Evolutionary conservation across 2,329 filamentous ascomycete genomes (phyloP).

Genomic region (Talaromyces sp.): DNA sequence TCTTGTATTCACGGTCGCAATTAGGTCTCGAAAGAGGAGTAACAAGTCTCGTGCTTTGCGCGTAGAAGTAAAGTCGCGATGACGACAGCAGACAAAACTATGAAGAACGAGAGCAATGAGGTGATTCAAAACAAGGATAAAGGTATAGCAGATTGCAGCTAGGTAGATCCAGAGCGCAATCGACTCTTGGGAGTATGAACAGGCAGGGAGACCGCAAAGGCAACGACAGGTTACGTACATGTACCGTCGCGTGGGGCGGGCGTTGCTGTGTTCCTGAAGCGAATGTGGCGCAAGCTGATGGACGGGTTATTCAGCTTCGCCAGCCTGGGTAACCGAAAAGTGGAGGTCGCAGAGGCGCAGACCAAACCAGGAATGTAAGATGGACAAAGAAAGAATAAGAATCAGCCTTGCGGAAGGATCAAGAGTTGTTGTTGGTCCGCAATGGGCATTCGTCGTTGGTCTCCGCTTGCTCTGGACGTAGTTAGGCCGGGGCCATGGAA

Average conservation of each 20-base stretch:
- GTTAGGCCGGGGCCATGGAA: conserved; percentile 14
- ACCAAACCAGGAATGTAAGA: conserved; percentile 4
- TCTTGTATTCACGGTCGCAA: background rate
- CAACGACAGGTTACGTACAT: conserved; percentile 8
- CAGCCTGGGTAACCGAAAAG: conserved; percentile 5
- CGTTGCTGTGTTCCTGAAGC: conserved; percentile 35
- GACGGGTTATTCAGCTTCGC: conserved; percentile 35
- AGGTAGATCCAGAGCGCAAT: conserved; percentile 2
- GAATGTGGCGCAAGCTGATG: conserved; percentile 47
- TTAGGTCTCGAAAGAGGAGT: background rate
- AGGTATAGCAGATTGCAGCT: background rate
- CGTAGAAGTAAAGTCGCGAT: background rate
- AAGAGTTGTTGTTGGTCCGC: background rate
- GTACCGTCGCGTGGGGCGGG: conserved; percentile 29
- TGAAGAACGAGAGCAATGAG: background rate
- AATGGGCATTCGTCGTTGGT: conserved; percentile 2
- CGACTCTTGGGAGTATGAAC: background rate
- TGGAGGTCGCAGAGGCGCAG: conserved; percentile 15
- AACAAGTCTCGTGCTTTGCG: background rate
- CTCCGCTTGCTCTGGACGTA: conserved; percentile 1
- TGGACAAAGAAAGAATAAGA: background rate
- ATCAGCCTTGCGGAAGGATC: conserved; percentile 16
- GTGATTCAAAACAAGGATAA: background rate
- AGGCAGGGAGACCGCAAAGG: background rate
- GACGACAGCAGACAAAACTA: background rate